Percentiles rank a stretch among this genome's conserved stretches.
phyloP scores from a whole-genome alignment of 129 eudicot genomes.

The Erigeron canadensis region DNA sequence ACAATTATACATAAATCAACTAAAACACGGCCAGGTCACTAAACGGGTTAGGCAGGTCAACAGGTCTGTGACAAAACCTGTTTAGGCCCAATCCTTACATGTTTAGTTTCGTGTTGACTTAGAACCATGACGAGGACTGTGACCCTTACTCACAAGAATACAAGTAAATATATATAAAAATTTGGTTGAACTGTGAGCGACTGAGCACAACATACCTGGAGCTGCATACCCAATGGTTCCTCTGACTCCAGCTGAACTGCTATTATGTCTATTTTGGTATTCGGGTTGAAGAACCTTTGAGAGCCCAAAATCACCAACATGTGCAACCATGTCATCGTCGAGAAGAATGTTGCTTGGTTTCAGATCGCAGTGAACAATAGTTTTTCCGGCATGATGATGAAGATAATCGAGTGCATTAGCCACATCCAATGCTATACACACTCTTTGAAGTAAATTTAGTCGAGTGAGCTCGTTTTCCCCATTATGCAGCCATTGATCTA shows the following conservation, averaged over 20 bases:
- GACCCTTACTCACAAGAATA: too few relatives aligned
- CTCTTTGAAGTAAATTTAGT: slow-evolving; percentile 33
- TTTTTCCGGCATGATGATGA: slow-evolving; percentile 36
- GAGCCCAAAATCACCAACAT: slow-evolving; percentile 53
- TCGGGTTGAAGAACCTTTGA: slow-evolving; percentile 37
- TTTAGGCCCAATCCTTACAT: too few relatives aligned
- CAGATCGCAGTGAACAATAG: slow-evolving; percentile 51
- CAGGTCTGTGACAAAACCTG: too few relatives aligned
- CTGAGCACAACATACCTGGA: slow-evolving; percentile 42
- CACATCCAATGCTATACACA: slow-evolving; percentile 48
- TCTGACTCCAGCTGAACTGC: slow-evolving; percentile 37
- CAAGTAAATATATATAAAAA: too few relatives aligned
- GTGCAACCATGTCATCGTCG: slow-evolving; percentile 49
- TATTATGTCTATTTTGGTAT: slow-evolving; percentile 14
- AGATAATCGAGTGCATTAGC: slow-evolving; percentile 53
- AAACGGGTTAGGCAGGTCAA: too few relatives aligned
- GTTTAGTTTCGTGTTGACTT: too few relatives aligned
- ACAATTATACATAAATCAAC: too few relatives aligned
- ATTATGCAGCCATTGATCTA: slow-evolving; percentile 41
- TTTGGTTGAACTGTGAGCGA: background rate
- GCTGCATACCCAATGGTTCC: slow-evolving; percentile 51
- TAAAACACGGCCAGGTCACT: too few relatives aligned
- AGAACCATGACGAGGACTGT: too few relatives aligned
- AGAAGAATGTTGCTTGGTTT: slow-evolving; percentile 59
- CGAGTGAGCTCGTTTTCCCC: background rate